Base-by-base conservation (phyloP, 495 filamentous ascomycete genomes). In the Penicillium antarcticum region DNA sequence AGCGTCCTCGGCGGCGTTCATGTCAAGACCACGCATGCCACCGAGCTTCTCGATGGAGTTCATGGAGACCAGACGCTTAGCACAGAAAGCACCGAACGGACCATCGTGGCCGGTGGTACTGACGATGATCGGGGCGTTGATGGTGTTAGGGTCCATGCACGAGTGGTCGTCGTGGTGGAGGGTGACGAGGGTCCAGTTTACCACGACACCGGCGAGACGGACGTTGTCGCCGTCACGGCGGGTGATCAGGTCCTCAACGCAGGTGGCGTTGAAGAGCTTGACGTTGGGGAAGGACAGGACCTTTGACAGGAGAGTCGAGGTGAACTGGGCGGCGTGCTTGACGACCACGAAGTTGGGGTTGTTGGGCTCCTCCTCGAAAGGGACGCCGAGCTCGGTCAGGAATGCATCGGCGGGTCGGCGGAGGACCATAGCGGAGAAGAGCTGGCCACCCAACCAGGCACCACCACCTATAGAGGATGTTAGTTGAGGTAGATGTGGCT, bases 81-180 rank as follows among this genome's bases (percentile, higher is more conserved):
- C 89, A 52, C 75, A 82, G 80, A 96, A 96, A 35, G 91, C 91
- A 48, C 91, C 91, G 63, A 92, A 92, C 12, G 91, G 91, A 5
- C 89, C 91, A 55, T 96, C 91, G 58, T 96, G 91, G 31, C 91
- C 91, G 9, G 91, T 95, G 35, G 90, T 95, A 50, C 83, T 87
- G 70, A 96, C 86, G 55, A 94, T 75, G 48, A 96, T 66, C 2
- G 90, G 88, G 3, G 88, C 87, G 64, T 95, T 95, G 79, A 96
- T 91, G 66, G 90, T 95, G 79, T 91, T 96, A 54, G 91, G 91
- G 68, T 96, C 91, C 89, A 94, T 95, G 85, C 89, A 94, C 52
- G 80, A 86, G 74, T 94, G 89, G 72, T 92, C 89, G 67, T 91
- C 88, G 67, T 95, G 91, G 71, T 96, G 88, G 76, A 94, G 88